A percentile compares a stretch with the other conserved stretches of the same genome.
phyloP scores from a whole-genome alignment of 768 basidiomycete species.

The Termitomyces sp. region DNA sequence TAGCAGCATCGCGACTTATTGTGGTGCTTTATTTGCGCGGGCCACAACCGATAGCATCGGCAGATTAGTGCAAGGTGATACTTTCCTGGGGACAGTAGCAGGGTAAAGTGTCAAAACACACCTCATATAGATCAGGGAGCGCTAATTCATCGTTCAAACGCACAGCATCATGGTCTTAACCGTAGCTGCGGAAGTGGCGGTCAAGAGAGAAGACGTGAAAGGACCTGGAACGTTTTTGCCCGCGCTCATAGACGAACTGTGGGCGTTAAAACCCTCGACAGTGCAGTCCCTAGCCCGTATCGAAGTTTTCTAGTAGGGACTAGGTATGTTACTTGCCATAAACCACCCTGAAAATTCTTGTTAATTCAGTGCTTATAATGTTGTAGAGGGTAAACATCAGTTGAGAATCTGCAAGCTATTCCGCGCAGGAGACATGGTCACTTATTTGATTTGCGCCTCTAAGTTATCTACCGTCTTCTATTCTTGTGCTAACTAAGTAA shows the following conservation, averaged over 20 bases:
- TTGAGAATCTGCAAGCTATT: no score
- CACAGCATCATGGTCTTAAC: conserved; percentile 55
- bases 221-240: conserved; percentile 67
- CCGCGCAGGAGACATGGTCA: no score
- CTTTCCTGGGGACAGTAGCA: conserved; percentile 70
- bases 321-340: not conserved
- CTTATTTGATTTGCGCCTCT: no score
- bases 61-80: conserved; percentile 67
- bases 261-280: conserved; percentile 28
- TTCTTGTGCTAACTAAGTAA: no score
- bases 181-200: conserved; percentile 60
- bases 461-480: no score
- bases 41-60: conserved; percentile 31
- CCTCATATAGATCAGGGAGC: not conserved
- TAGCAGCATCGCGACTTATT: conserved; percentile 75
- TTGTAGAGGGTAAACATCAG: no score
- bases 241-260: conserved; percentile 60
- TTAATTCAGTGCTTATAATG: not conserved
- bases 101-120: conserved; percentile 49
- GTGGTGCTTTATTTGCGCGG: conserved; percentile 52
- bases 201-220: conserved; percentile 40
- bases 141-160: conserved; percentile 3
- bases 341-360: not conserved
- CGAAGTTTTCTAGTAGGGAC: conserved; percentile 17
- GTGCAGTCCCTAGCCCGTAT: conserved; percentile 30